phyloP scores from a whole-genome alignment of 2,329 filamentous ascomycete species.

The Lojkania enalia region DNA sequence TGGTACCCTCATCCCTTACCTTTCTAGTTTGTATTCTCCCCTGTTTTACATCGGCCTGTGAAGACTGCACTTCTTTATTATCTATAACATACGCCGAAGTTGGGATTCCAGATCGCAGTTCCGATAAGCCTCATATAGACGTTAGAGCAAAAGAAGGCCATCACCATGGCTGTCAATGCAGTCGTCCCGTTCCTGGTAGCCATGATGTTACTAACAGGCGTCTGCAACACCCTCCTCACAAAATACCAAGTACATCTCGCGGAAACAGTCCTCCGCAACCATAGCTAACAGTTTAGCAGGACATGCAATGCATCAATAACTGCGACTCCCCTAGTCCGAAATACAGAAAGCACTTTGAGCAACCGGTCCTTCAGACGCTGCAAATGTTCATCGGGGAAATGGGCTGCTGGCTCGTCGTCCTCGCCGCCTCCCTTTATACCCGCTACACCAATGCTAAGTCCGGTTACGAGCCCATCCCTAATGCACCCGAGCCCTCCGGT shows the following conservation, averaged over 20 bases:
- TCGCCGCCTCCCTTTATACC: conserved; percentile 67
- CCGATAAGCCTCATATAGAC: too few species aligned
- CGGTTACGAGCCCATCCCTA: conserved; percentile 68
- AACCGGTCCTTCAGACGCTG: conserved; percentile 91
- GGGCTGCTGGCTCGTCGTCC: conserved; percentile 92
- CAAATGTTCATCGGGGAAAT: conserved; percentile 99
- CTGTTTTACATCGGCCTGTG: too few species aligned
- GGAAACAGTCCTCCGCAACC: neutral
- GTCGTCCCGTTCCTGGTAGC: conserved; percentile 82
- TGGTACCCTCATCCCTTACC: neutral
- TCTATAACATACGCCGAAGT: too few species aligned
- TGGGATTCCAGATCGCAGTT: too few species aligned
- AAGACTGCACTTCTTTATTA: too few species aligned
- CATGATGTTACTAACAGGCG: conserved; percentile 96
- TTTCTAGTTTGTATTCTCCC: too few species aligned
- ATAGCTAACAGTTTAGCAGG: conserved; percentile 53
- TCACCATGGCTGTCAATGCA: conserved; percentile 68
- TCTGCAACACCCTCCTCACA: conserved; percentile 94
- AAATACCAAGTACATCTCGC: conserved; percentile 78
- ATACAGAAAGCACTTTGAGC: conserved; percentile 77
- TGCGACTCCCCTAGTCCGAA: conserved; percentile 72
- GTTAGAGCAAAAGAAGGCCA: too few species aligned
- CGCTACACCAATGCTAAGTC: conserved; percentile 55
- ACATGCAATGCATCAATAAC: conserved; percentile 95
- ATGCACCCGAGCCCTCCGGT: conserved; percentile 23